Conservation (phyloP, 345 rosid species). For the Diplotaxis tenuifolia region DNA sequence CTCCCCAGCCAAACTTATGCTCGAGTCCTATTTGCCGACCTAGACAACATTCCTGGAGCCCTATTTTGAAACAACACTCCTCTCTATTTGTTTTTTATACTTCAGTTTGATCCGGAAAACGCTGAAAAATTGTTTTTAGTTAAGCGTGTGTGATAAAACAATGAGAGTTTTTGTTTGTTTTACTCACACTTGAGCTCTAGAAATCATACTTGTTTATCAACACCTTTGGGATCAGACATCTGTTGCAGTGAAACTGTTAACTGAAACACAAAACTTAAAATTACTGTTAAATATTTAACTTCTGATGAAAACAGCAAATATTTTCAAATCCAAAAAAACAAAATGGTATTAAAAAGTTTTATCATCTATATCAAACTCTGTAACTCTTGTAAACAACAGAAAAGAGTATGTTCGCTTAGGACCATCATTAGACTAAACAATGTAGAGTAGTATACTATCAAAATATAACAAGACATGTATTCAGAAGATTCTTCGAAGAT, state of each 20-base stretch:
- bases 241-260: no score
- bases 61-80: background rate
- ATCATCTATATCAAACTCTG: no score
- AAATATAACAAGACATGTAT: background rate
- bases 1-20: conserved; percentile 60
- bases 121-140: conserved; percentile 13
- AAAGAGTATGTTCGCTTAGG: background rate
- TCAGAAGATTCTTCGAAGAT: background rate
- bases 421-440: background rate
- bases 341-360: no score
- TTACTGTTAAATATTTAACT: no score
- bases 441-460: background rate
- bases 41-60: conserved; percentile 11
- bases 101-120: background rate
- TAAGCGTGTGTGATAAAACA: background rate
- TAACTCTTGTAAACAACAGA: no score
- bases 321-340: no score
- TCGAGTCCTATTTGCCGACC: conserved; percentile 87
- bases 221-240: background rate
- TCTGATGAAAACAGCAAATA: no score
- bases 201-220: background rate
- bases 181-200: background rate
- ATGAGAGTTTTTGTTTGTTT: background rate
- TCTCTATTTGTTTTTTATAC: background rate
- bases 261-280: no score